Base-by-base conservation (phyloP, 2,329 filamentous ascomycete species). In the Raffaelea albimanens region DNA sequence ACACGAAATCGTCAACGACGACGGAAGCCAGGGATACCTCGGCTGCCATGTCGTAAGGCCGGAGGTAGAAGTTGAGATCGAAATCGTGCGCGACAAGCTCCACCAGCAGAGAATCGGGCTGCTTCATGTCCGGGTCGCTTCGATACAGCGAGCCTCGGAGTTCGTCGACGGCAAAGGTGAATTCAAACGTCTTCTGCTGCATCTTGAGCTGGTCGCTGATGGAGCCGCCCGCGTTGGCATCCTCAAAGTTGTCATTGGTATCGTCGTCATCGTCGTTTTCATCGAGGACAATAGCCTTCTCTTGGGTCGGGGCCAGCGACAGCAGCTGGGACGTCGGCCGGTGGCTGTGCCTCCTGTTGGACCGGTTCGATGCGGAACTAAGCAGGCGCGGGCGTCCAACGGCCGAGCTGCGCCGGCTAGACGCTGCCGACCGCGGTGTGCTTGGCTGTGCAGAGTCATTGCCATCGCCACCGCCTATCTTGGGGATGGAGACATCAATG, bases 161-260 rank as follows among this genome's bases (percentile, higher is more conserved):
- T 51, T 85, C 88, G 58, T 95, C 93, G 33, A 98, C 93, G 9
- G 87, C 89, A 64, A 99, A 98, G 55, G 90, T 94, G 68, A 98
- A 87, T 62, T 98, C 89, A 56, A 99, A 97, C 53, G 85, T 91
- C 40, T 87, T 84, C 58, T 96, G 90, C 57, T 94, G 87, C 42
- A 93, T 71, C 58, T 85, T 87, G 22, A 86, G 70, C 33, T 80
- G 73, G 42, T 80, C 70, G 16, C 69, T 71, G 8, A 67, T 66
- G 33, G 65, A 70, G 8, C 75, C 76, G 49, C 84, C 76, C 3
- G 47, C 39, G 19, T 73, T 69, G 3, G 83, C 76, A 51, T 90
- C 80, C 58, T 87, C 76, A 50, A 85, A 86, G 29, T 73, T 68
- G 31, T 82, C 78, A 1, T 83, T 77, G 7, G 79, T 69, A 31